Conservation (phyloP, 305 asterid genomes). For the Fraxinus floribunda region DNA sequence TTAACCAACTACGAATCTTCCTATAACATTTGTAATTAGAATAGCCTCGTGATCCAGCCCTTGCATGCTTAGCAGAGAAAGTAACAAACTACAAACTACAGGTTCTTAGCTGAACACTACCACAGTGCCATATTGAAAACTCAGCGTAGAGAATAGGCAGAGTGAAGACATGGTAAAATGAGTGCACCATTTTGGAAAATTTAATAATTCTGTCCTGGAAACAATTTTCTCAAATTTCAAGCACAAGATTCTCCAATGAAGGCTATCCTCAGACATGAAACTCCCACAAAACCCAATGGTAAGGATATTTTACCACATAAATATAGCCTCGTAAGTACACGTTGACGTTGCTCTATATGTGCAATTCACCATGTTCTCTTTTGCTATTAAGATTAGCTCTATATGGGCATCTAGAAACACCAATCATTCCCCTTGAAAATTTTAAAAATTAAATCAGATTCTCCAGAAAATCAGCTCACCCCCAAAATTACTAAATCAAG, state of each 20-base stretch:
- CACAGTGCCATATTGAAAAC: background rate
- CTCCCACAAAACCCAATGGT: background rate
- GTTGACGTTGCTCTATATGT: background rate
- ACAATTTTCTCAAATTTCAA: background rate
- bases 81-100: background rate
- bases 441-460: conserved; percentile 3
- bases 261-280: background rate
- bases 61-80: background rate
- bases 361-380: background rate
- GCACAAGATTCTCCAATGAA: background rate
- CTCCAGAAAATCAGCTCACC: background rate
- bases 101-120: background rate
- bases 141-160: background rate
- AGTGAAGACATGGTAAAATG: background rate
- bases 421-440: background rate
- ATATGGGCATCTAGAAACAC: background rate
- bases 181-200: background rate
- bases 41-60: background rate
- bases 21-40: background rate
- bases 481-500: background rate
- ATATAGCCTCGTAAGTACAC: background rate
- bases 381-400: background rate
- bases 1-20: background rate
- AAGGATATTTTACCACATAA: background rate
- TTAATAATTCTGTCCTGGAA: background rate